Base-by-base conservation (phyloP, 2,329 filamentous ascomycete genomes). In the Aspergillus ruber region DNA sequence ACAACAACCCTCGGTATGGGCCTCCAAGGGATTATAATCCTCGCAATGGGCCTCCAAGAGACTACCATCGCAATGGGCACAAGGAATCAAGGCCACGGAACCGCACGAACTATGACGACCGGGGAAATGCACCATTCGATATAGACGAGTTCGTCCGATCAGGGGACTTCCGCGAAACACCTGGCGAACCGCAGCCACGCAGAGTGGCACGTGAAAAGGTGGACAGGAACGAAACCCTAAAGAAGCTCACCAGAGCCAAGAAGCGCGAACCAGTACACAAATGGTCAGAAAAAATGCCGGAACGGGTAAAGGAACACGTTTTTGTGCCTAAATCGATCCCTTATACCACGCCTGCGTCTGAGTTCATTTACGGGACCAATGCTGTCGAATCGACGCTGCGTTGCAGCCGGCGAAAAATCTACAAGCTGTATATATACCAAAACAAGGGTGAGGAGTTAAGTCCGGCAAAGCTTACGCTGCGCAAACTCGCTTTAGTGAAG, bases 291-390 rank as follows among this genome's bases (percentile, higher is more conserved):
- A 49, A 47, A 35, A 49, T 52, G 25, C 66, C 66, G 18, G 64
- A 68, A 50, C 56, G 60, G 38, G 55, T 67, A 8, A 67, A 65
- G 36, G 47, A 57, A 15, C 51, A 65, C 36, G 62, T 70, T 40
- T 65, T 55, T 49, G 62, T 69, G 1, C 73, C 73, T 0, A 49
- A 69, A 3, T 64, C 71, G 6, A 75, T 86, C 15, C 81, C 82
- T 1, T 84, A 91, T 62, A 89, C 88, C 0, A 94, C 89, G 0
- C 86, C 91, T 0, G 88, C 88, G 4, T 95, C 90, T 0, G 86
- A 95, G 52, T 97, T 96, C 58, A 74, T 98, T 2, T 97, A 95
- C 63, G 93, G 93, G 5, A 81, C 80, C 40, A 87, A 86, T 2
- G 83, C 88, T 1, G 88, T 97, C 18, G 78, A 86, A 52, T 86